Percentiles rank a stretch among this genome's conserved stretches.
Conservation (phyloP, 768 basidiomycete species). For the Zangia roseola region DNA sequence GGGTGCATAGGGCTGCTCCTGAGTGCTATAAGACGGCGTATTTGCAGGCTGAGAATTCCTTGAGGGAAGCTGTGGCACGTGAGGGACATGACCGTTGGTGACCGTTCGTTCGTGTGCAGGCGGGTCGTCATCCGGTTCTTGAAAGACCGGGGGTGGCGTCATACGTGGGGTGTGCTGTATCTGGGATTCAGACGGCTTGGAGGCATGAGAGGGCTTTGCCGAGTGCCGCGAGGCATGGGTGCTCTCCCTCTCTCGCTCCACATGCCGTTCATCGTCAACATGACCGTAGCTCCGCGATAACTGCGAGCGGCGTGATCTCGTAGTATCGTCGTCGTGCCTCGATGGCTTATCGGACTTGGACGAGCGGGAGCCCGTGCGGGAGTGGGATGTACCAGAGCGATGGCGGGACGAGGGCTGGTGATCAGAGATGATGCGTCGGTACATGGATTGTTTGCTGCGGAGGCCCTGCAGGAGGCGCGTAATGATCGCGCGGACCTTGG, state of each 20-base stretch:
- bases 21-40: neutral
- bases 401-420: slow-evolving; percentile 43
- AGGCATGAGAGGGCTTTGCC: slow-evolving; percentile 40
- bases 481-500: slow-evolving; percentile 88
- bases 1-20: slow-evolving; percentile 7
- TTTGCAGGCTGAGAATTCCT: slow-evolving; percentile 15
- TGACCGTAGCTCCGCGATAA: slow-evolving; percentile 37
- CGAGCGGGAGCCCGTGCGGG: slow-evolving; percentile 57
- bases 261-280: slow-evolving; percentile 37
- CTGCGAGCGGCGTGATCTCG: slow-evolving; percentile 46
- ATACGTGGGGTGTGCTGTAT: slow-evolving; percentile 28
- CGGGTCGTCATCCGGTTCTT: slow-evolving; percentile 33
- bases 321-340: slow-evolving; percentile 42
- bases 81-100: slow-evolving; percentile 15
- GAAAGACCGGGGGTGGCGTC: slow-evolving; percentile 29
- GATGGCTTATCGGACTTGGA: slow-evolving; percentile 44
- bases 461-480: slow-evolving; percentile 90
- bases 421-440: slow-evolving; percentile 72
- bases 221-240: slow-evolving; percentile 38
- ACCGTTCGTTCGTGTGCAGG: slow-evolving; percentile 11
- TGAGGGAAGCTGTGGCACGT: slow-evolving; percentile 13
- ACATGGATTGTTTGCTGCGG: slow-evolving; percentile 87
- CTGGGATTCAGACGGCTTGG: slow-evolving; percentile 35
- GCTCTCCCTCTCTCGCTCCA: slow-evolving; percentile 40
- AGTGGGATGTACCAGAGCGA: slow-evolving; percentile 48